phyloP scores from a whole-genome alignment of 441 rosid genomes.

The Rhodomyrtus psidioides region DNA sequence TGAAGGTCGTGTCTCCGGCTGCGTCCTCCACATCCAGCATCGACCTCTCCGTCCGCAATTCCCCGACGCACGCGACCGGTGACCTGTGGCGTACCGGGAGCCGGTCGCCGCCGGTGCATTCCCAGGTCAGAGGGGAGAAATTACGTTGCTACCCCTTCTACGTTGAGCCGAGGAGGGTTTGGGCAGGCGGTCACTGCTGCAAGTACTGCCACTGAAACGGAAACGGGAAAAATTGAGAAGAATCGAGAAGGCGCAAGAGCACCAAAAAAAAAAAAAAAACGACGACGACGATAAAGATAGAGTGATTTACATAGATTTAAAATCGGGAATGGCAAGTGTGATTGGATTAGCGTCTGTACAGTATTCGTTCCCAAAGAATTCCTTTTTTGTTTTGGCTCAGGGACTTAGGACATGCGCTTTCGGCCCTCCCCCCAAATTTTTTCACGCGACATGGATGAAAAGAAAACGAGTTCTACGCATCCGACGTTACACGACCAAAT shows the following conservation, averaged over 20 bases:
- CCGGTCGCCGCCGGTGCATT: not conserved
- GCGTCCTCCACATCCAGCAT: not conserved
- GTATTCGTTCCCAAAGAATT: not conserved
- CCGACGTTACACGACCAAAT: not conserved
- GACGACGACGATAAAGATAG: not conserved
- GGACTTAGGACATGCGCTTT: not conserved
- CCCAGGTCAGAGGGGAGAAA: not conserved
- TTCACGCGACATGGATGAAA: not conserved
- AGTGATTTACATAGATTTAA: not conserved
- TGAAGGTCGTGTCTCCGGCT: constrained; percentile 36
- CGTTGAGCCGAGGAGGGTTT: not conserved
- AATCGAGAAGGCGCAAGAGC: not conserved
- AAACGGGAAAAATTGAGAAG: not conserved
- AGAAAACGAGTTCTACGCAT: not conserved
- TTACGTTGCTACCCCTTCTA: not conserved
- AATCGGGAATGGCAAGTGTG: not conserved
- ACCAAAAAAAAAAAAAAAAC: not conserved
- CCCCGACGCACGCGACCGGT: not conserved
- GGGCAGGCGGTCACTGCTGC: not conserved
- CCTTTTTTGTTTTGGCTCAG: not conserved
- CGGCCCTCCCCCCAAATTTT: not conserved
- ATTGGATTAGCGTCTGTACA: not conserved
- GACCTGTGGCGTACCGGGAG: not conserved
- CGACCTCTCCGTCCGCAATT: not conserved
- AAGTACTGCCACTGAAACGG: not conserved